Percentiles rank a stretch among this genome's conserved stretches.
phyloP scores from a whole-genome alignment of 169 alveolate genomes.

The Eimeria maxima region DNA sequence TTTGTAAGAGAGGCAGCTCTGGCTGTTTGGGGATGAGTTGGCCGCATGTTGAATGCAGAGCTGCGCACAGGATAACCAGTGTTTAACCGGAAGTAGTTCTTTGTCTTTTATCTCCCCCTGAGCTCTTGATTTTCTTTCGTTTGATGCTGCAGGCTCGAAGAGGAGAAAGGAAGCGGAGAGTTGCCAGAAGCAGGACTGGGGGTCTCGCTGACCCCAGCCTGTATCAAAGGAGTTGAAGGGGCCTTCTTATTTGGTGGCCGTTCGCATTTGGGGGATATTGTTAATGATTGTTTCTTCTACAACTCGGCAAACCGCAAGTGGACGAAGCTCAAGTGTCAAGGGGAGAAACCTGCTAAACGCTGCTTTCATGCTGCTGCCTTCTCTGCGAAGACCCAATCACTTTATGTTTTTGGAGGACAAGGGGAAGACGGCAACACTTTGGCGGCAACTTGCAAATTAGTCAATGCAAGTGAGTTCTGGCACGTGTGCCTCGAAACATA shows the following conservation, averaged over 20 bases:
- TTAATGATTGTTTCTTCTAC: slow-evolving; percentile 26
- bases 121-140: neutral
- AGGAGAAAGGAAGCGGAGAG: neutral
- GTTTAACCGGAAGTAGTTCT: neutral
- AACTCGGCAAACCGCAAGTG: neutral
- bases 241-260: slow-evolving; percentile 39
- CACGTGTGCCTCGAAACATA: neutral
- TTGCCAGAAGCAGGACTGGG: slow-evolving; percentile 13
- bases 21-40: neutral
- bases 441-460: neutral
- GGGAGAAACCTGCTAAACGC: neutral
- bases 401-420: slow-evolving; percentile 35
- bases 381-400: neutral
- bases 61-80: neutral
- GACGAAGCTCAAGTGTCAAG: neutral
- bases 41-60: neutral
- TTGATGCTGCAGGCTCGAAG: slow-evolving; percentile 20
- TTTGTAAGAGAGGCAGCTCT: neutral
- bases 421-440: neutral
- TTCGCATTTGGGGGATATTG: neutral
- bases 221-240: neutral
- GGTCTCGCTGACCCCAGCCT: neutral
- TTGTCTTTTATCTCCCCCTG: neutral
- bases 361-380: slow-evolving; percentile 48
- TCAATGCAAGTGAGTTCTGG: neutral